Evolutionary conservation across 2,329 filamentous ascomycete species (phyloP), one percentile per base, ranked within the genome.

Genomic region (Hypomyces rosellus): DNA sequence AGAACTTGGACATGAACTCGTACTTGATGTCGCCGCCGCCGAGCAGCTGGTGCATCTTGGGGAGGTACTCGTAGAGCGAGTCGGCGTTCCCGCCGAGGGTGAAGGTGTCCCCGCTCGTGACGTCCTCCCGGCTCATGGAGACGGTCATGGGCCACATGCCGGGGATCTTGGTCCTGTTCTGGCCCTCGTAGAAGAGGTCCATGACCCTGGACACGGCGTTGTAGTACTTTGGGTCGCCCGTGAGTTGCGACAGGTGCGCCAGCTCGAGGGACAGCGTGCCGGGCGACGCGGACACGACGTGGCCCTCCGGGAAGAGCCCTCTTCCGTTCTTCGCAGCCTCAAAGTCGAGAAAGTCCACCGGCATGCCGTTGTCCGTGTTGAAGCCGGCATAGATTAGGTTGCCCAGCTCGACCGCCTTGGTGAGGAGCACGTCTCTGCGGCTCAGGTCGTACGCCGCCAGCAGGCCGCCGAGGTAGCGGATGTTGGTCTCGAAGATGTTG

Each of bases 31-130:
- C 66, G 6, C 70, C 67, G 3, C 83, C 82, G 22, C 80, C 77
- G 1, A 86, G 73, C 2, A 87, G 70, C 45, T 62, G 57, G 59
- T 84, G 93, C 88, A 95, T 93, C 73, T 95, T 96, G 66, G 95
- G 85, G 18, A 95, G 78, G 62, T 95, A 95, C 69, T 95, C 89
- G 69, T 93, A 95, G 54, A 56, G 73, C 72, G 64, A 75, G 51
- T 76, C 73, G n/a, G 65, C 68, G 39, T 61, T 62, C 5, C 63
- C 70, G 4, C 69, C 71, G 4, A 73, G 59, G 0, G 66, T 69
- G 44, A 71, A 73, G 2, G 45, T 34, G 2, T 38, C 34, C 5
- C 58, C 50, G 34, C 37, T 46, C 53, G 48, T 51, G 47, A 71
- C 71, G 62, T 65, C 73, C 65, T 64, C 76, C 74, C 44, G 74